Percentiles rank a stretch among this genome's conserved stretches.
phyloP scores from a whole-genome alignment of 2,329 filamentous ascomycete genomes.

The Alternaria conjuncta region DNA sequence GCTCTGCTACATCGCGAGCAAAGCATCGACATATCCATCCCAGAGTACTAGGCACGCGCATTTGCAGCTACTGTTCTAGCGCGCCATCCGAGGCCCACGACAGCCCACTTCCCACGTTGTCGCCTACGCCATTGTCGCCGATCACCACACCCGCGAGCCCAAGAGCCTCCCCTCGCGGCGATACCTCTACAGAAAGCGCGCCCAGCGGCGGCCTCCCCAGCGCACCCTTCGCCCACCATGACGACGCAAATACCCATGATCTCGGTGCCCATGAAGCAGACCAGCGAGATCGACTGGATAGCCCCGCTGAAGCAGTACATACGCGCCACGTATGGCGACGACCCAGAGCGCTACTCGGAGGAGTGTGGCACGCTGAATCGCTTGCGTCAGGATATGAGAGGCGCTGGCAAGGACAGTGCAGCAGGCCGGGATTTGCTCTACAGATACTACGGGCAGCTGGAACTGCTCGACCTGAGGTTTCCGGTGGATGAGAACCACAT shows the following conservation, averaged over 20 bases:
- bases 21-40: not conserved
- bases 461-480: slow-evolving; percentile 91
- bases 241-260: slow-evolving; percentile 80
- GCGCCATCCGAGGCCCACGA: not conserved
- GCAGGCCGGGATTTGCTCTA: slow-evolving; percentile 93
- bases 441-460: slow-evolving; percentile 96
- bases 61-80: not conserved
- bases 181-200: slow-evolving; percentile 25
- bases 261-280: slow-evolving; percentile 87
- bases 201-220: slow-evolving; percentile 15
- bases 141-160: slow-evolving; percentile 2
- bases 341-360: slow-evolving; percentile 92
- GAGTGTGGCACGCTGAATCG: slow-evolving; percentile 95
- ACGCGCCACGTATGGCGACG: slow-evolving; percentile 90
- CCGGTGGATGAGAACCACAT: slow-evolving; percentile 99
- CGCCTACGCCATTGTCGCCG: slow-evolving; percentile 10
- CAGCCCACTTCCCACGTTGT: slow-evolving; percentile 9
- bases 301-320: slow-evolving; percentile 92
- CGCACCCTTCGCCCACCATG: slow-evolving; percentile 31
- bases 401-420: slow-evolving; percentile 94
- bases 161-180: slow-evolving; percentile 4
- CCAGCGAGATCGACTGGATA: slow-evolving; percentile 99
- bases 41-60: not conserved
- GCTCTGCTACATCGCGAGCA: not conserved
- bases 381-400: slow-evolving; percentile 96